Evolutionary conservation across 176 grass and related monocot species (phyloP).

Genomic region (Rhynchospora pubera): DNA sequence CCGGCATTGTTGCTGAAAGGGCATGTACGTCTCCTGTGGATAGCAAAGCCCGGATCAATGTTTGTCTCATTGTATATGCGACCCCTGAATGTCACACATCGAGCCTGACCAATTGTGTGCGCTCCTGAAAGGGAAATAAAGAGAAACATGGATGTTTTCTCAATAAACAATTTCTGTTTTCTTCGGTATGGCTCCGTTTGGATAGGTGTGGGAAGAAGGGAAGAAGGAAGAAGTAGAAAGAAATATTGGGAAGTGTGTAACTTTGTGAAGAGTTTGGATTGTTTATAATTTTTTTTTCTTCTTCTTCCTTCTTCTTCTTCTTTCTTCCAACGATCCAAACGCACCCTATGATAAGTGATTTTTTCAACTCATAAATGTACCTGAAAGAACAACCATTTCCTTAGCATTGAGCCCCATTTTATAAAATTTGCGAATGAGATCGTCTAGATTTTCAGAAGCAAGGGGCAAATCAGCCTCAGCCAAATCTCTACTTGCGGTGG

Average conservation of each 20-base stretch:
- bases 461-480: constrained; percentile 25
- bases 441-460: background rate
- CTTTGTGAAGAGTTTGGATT: too few species aligned
- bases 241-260: too few species aligned
- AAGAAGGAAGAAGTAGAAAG: too few species aligned
- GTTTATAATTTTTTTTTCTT: too few species aligned
- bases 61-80: constrained; percentile 11
- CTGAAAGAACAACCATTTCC: background rate
- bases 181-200: too few species aligned
- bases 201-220: too few species aligned
- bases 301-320: too few species aligned
- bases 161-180: too few species aligned
- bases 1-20: background rate
- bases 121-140: background rate
- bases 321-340: too few species aligned
- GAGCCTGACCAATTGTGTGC: constrained; percentile 15
- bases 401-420: constrained; percentile 23
- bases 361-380: background rate
- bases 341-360: background rate
- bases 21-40: background rate
- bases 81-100: background rate
- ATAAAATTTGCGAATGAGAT: constrained; percentile 12
- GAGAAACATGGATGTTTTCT: too few species aligned
- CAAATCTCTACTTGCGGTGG: background rate
- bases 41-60: constrained; percentile 12